Conservation (phyloP, 2,329 filamentous ascomycete species). For the Mycosphaerella arachidis region DNA sequence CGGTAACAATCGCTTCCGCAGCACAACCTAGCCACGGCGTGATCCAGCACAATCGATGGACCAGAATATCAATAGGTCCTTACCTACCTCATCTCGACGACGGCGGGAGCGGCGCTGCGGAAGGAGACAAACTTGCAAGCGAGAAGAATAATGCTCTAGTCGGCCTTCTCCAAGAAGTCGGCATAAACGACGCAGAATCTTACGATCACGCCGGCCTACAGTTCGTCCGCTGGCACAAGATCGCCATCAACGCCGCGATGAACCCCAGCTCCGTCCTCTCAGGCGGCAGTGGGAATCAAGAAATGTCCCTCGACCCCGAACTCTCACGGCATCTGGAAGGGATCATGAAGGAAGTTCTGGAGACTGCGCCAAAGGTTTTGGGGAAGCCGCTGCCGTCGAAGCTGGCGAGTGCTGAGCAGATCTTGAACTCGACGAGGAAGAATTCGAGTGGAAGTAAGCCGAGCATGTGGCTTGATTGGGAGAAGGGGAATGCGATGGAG, state of each 20-base stretch:
- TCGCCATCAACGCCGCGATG: constrained; percentile 70
- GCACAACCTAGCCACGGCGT: constrained; percentile 61
- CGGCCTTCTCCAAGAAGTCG: constrained; percentile 53
- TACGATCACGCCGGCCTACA: constrained; percentile 63
- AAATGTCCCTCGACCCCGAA: constrained; percentile 61
- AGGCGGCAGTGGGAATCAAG: constrained; percentile 59
- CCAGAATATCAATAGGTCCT: constrained; percentile 63
- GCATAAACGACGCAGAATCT: constrained; percentile 60
- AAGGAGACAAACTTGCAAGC: constrained; percentile 26
- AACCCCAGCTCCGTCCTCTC: constrained; percentile 66
- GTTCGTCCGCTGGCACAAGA: constrained; percentile 69
- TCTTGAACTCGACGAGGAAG: constrained; percentile 58
- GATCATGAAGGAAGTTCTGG: constrained; percentile 66
- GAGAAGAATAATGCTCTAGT: constrained; percentile 47
- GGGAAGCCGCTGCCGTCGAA: constrained; percentile 54
- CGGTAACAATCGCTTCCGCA: constrained; percentile 64
- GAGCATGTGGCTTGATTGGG: constrained; percentile 67
- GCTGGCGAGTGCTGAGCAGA: constrained; percentile 59
- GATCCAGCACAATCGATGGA: constrained; percentile 69
- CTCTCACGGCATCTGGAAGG: constrained; percentile 57
- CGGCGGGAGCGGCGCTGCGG: constrained; percentile 21
- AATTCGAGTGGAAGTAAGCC: constrained; percentile 58
- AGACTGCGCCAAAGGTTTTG: constrained; percentile 58
- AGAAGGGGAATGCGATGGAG: constrained; percentile 60
- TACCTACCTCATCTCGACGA: constrained; percentile 50